Conservation (phyloP, 2,329 filamentous ascomycete species). For the Hypoxylon sp. region DNA sequence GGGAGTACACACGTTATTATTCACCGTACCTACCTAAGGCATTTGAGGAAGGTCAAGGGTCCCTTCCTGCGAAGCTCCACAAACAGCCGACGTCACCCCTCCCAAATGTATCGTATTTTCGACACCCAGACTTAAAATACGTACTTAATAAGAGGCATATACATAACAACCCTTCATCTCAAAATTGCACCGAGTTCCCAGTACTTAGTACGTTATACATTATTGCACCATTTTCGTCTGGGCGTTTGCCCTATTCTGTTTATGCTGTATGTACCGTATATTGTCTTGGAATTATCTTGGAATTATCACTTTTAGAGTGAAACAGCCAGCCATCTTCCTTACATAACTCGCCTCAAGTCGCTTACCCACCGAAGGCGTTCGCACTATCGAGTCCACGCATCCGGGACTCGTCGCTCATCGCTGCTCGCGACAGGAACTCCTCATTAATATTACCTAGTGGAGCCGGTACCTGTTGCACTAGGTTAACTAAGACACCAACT, state of each 20-base stretch:
- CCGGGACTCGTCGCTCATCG: slow-evolving; percentile 41
- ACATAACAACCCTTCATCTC: not conserved
- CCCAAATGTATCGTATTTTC: slow-evolving; percentile 26
- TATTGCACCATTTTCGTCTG: slow-evolving; percentile 27
- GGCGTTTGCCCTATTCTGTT: slow-evolving; percentile 13
- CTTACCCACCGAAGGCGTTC: slow-evolving; percentile 41
- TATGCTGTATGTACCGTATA: not conserved
- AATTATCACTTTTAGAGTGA: slow-evolving; percentile 29
- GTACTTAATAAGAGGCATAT: slow-evolving; percentile 11
- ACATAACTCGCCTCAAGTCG: slow-evolving; percentile 16
- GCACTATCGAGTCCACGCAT: slow-evolving; percentile 45
- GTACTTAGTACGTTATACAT: slow-evolving; percentile 3
- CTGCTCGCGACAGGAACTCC: slow-evolving; percentile 24
- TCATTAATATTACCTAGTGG: slow-evolving; percentile 44
- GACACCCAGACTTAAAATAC: slow-evolving; percentile 23
- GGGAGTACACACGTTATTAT: slow-evolving; percentile 10
- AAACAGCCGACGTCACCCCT: slow-evolving; percentile 42
- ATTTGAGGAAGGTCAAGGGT: slow-evolving; percentile 9
- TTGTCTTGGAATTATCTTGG: slow-evolving; percentile 30
- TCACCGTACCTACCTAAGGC: too few species aligned
- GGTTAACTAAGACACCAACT: slow-evolving; percentile 31
- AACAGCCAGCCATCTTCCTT: slow-evolving; percentile 25
- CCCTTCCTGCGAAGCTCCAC: slow-evolving; percentile 31
- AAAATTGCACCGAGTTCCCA: not conserved
- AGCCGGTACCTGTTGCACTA: slow-evolving; percentile 30